Base-by-base conservation (phyloP, 371 early-diverging fungal genomes). In the Batrachochytrium dendrobatidis region DNA sequence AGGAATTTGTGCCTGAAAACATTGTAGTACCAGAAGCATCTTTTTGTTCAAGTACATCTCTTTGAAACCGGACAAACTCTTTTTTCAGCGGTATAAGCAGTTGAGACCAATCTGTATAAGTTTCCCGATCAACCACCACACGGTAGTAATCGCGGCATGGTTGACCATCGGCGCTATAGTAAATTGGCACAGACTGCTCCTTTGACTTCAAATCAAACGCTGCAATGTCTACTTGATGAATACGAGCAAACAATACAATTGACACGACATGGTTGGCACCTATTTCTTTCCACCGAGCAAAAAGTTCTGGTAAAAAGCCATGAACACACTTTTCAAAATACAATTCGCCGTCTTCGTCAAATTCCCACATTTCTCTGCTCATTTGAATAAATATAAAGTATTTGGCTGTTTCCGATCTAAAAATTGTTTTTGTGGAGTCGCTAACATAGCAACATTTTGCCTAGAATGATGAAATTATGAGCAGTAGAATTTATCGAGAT, bases 281-380 rank as follows among this genome's bases (percentile, higher is more conserved):
- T 26, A 80, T 64, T 12, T 79, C 81, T 56, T 86, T 87, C 98
- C 98, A 98, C 48, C 83, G 76, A 49, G 74, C 74, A 71, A 94
- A 95, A 32, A 98, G 77, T 34, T 92, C 88, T 0, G 92, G 91
- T 10, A 95, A 68, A 66, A 95, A 92, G 44, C 88, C 87, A 62
- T 89, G 84, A 31, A 94, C 83, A 1, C 86, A 89, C 68, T 90
- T 92, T 71, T 93, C 95, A 69, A 86, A 90, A 65, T 86, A 91
- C 24, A 94, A 75, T 59, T 94, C 91, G 4, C 95, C 95, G 64
- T 95, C 95, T 61, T 95, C 94, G 55, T 91, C 94, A 74, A 94
- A 95, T 39, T 93, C 89, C 90, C 91, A 91, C 92, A 95, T 93
- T 73, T 96, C 98, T 35, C 84, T 83, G 29, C 88, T 88, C 88